phyloP scores from a whole-genome alignment of 179 eudicot genomes.

The Spinacia oleracea region DNA sequence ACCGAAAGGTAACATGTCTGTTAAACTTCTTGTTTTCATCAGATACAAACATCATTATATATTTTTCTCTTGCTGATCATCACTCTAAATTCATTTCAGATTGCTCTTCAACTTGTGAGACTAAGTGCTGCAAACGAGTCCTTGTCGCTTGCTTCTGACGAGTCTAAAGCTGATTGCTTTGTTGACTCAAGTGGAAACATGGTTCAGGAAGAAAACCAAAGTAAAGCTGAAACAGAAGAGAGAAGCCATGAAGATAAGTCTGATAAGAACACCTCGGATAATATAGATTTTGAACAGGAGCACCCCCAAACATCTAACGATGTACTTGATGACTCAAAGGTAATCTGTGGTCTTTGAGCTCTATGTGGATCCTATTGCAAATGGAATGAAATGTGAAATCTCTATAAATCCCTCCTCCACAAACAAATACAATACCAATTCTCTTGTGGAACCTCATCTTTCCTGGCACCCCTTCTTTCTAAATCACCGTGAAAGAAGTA shows the following conservation, averaged over 20 bases:
- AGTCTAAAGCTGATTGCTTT: conserved; percentile 31
- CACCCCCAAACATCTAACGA: conserved; percentile 25
- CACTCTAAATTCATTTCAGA: conserved; percentile 42
- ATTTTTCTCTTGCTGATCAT: neutral
- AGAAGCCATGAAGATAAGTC: conserved; percentile 12
- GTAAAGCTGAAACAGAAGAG: conserved; percentile 37
- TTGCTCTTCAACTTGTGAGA: conserved; percentile 87
- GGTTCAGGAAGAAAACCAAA: conserved; percentile 31
- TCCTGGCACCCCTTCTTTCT: neutral
- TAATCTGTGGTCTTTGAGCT: conserved; percentile 26
- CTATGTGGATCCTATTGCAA: conserved; percentile 1
- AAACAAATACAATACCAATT: neutral
- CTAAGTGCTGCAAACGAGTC: conserved; percentile 45
- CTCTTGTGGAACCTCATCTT: neutral
- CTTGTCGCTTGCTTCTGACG: conserved; percentile 27
- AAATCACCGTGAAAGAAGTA: neutral
- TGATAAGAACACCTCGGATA: conserved; percentile 32
- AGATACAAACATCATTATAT: conserved; percentile 1
- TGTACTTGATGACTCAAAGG: conserved; percentile 45
- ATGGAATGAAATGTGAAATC: neutral
- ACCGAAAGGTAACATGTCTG: conserved; percentile 72
- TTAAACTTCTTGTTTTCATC: conserved; percentile 5
- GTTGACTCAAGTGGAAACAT: conserved; percentile 36
- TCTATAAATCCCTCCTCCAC: neutral
- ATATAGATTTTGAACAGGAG: conserved; percentile 29